These are phyloP conservation scores for Plasmodium knowlesi DNA, from an alignment of 169 alveolate genomes.

Conservation along the genomic window DNA sequence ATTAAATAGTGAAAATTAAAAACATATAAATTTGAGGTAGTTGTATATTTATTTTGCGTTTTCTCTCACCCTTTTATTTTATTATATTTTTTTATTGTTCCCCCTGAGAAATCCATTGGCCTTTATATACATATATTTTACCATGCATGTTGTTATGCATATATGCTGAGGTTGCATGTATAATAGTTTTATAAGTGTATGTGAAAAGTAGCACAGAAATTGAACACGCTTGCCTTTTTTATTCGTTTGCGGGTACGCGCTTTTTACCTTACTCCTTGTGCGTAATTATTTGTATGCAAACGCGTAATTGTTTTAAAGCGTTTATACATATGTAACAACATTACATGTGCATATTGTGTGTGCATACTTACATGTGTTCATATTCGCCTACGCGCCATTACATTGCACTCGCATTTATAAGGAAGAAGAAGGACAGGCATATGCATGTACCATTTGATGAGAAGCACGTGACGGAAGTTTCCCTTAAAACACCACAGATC, in stretches of 20 bases:
- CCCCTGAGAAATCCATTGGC: neutral
- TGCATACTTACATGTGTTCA: neutral
- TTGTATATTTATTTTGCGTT: neutral
- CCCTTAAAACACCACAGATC: neutral
- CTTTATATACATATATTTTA: too few species aligned
- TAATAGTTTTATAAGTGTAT: neutral
- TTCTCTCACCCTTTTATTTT: neutral
- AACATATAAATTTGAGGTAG: neutral
- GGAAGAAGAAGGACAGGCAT: neutral
- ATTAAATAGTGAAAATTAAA: conserved; percentile 1
- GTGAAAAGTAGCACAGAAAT: neutral
- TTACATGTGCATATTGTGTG: neutral
- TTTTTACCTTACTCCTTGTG: neutral
- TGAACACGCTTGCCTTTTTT: neutral
- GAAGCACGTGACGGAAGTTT: neutral
- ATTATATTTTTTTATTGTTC: neutral
- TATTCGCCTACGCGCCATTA: neutral
- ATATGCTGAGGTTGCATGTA: neutral
- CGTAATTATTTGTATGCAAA: neutral
- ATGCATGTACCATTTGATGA: neutral
- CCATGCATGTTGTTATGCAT: neutral
- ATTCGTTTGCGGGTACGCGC: neutral
- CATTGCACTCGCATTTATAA: neutral
- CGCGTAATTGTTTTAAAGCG: neutral
- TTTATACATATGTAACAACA: neutral